Conservation (phyloP, 208 protist species). For the Spongospora subterranea region DNA sequence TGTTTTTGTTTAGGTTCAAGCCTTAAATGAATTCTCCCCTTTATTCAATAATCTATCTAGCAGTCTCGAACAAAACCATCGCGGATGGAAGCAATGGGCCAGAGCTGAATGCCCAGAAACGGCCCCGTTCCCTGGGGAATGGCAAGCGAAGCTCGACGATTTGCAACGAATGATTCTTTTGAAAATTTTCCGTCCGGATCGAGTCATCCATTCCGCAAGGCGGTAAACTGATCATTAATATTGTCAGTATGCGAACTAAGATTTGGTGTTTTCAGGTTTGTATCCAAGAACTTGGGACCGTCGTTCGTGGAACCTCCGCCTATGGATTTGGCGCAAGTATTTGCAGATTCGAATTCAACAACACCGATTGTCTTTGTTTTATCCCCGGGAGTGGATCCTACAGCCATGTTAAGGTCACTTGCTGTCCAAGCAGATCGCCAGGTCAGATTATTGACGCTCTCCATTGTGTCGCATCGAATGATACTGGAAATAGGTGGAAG, state of each 20-base stretch:
- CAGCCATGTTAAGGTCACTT: conserved; percentile 86
- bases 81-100: conserved; percentile 94
- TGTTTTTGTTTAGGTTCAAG: conserved; percentile 87
- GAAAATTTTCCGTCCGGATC: conserved; percentile 94
- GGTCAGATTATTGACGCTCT: conserved; percentile 57
- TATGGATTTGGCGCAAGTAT: conserved; percentile 93
- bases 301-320: conserved; percentile 93
- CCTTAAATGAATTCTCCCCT: conserved; percentile 90
- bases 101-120: conserved; percentile 89
- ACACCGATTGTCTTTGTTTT: conserved; percentile 97
- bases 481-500: conserved; percentile 84
- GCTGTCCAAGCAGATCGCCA: conserved; percentile 75
- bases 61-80: conserved; percentile 90
- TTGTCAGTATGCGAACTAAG: not conserved
- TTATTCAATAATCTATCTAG: conserved; percentile 77
- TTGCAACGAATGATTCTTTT: conserved; percentile 96
- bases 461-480: not conserved
- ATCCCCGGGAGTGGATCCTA: conserved; percentile 94
- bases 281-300: conserved; percentile 89
- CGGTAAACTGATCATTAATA: conserved; percentile 58
- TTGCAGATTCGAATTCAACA: conserved; percentile 84
- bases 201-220: conserved; percentile 92
- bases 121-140: conserved; percentile 91
- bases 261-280: conserved; percentile 77
- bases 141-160: conserved; percentile 81